Conservation (phyloP, 176 grass and related monocot genomes). For the Stipa capillata region DNA sequence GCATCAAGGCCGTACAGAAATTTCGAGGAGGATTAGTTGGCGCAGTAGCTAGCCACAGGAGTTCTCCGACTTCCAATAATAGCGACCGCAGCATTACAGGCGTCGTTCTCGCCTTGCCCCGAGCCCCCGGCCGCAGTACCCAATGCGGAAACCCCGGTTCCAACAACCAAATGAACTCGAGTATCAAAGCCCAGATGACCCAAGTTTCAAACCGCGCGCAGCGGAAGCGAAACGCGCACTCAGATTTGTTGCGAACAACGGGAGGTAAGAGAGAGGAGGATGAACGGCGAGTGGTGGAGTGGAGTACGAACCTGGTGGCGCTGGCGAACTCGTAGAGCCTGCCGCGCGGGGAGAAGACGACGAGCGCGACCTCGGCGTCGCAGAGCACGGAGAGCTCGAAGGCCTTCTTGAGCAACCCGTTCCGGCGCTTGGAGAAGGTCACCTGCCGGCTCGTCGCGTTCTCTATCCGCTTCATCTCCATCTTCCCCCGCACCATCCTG, state of each 20-base stretch:
- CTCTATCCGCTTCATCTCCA: constrained; percentile 58
- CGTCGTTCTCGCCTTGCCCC: not conserved
- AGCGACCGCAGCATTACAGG: not conserved
- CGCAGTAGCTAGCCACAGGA: constrained; percentile 1
- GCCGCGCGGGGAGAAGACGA: constrained; percentile 82
- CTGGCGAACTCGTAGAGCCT: constrained; percentile 86
- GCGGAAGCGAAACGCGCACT: not conserved
- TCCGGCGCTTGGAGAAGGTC: constrained; percentile 89
- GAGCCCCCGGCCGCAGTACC: not conserved
- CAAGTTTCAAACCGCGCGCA: not conserved
- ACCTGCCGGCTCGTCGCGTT: constrained; percentile 77
- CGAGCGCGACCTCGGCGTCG: constrained; percentile 85
- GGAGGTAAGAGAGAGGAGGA: not conserved
- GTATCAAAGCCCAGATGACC: not conserved
- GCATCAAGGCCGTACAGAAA: constrained; percentile 11
- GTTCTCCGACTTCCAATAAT: constrained; percentile 25
- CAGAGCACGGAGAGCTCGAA: constrained; percentile 95
- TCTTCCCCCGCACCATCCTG: constrained; percentile 50
- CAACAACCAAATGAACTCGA: no score
- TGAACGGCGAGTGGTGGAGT: not conserved
- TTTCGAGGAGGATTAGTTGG: constrained; percentile 6
- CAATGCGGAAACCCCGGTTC: not conserved
- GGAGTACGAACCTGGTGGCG: constrained; percentile 31
- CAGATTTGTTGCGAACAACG: not conserved
- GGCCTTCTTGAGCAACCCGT: constrained; percentile 88